A percentile compares a stretch with the other conserved stretches of the same genome.
phyloP scores from a whole-genome alignment of 495 filamentous ascomycete genomes.

The Hypomontagnella submonticulosa region DNA sequence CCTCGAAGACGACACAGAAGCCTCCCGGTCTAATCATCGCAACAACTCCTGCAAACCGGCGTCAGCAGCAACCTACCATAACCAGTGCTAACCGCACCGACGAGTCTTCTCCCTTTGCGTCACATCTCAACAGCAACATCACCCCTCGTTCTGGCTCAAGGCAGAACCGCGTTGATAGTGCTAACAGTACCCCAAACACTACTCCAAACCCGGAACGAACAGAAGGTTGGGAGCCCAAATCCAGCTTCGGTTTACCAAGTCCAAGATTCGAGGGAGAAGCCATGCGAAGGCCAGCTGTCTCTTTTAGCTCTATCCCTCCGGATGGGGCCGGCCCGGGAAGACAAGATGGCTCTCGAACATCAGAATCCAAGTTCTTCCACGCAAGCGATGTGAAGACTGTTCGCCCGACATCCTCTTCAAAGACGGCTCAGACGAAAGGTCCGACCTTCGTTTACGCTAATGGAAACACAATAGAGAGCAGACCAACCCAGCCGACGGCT shows the following conservation, averaged over 20 bases:
- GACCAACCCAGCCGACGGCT: conserved; percentile 38
- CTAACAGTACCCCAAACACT: conserved; percentile 68
- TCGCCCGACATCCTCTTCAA: conserved; percentile 46
- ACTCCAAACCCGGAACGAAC: conserved; percentile 60
- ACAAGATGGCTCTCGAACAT: conserved; percentile 33
- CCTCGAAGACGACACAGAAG: conserved; percentile 46
- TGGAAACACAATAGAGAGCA: conserved; percentile 51
- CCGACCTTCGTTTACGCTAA: conserved; percentile 70
- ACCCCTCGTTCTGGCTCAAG: conserved; percentile 78
- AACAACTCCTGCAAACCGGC: conserved; percentile 47
- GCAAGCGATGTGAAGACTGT: conserved; percentile 72
- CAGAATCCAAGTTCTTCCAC: conserved; percentile 78
- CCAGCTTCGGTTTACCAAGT: conserved; percentile 49
- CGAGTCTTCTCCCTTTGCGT: conserved; percentile 60
- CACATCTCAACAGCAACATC: conserved; percentile 71
- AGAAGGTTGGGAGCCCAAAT: conserved; percentile 54
- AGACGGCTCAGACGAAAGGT: conserved; percentile 46
- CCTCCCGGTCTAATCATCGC: conserved; percentile 48
- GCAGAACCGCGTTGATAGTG: conserved; percentile 72
- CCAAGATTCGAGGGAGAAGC: conserved; percentile 44
- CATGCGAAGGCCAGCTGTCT: conserved; percentile 39
- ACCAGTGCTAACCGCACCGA: conserved; percentile 42
- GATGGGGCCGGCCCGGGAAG: conserved; percentile 21
- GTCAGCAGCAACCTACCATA: conserved; percentile 43
- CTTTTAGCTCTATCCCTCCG: conserved; percentile 51